Evolutionary conservation across 345 rosid genomes (phyloP), one percentile per base, ranked within the genome.

Genomic region (Kandelia obovata): DNA sequence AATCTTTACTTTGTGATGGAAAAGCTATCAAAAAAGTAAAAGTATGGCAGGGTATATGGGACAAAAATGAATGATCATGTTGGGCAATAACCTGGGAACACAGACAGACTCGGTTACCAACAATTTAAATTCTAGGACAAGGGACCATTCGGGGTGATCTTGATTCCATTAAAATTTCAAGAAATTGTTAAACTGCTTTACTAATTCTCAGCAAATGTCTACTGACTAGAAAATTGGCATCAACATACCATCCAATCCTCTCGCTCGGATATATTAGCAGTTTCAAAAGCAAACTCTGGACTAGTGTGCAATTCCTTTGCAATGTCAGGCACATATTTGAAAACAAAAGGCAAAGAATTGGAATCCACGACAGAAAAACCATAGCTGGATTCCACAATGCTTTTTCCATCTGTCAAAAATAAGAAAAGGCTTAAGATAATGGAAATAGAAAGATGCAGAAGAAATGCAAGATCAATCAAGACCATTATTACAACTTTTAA

Each of bases 331-430:
- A 86, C 85, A 70, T 83, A 65, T 73, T 92, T 87, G 62, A 88
- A 92, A 65, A 95, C 67, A 84, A 92, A 92, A 76, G 65, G 68
- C 61, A 92, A 77, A 21, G 93, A 79, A 65, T 92, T 95, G 79
- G 99, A 86, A 83, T 95, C 99, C 75, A 85, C 83, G 23, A 92
- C 84, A 7, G 90, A 78, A 71, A 95, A 75, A 75, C 86, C 96
- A 28, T 88, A 92, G 74, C 83, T 88, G 71, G 93, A 85, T 69
- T 83, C 81, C 53, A 79, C 71, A 62, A 95, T 68, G 67, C 75
- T 78, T 75, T 81, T 82, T 76, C 77, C 89, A 84, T 83, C 99
- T 95, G 86, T 65, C 69, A 79, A 80, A 67, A 55, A 49, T 21
- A 46, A 28, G 63, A 76, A 43, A 39, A 32, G 11, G 16, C 53